phyloP scores from a whole-genome alignment of 2,329 filamentous ascomycete genomes.

The Arthroderma sp. region DNA sequence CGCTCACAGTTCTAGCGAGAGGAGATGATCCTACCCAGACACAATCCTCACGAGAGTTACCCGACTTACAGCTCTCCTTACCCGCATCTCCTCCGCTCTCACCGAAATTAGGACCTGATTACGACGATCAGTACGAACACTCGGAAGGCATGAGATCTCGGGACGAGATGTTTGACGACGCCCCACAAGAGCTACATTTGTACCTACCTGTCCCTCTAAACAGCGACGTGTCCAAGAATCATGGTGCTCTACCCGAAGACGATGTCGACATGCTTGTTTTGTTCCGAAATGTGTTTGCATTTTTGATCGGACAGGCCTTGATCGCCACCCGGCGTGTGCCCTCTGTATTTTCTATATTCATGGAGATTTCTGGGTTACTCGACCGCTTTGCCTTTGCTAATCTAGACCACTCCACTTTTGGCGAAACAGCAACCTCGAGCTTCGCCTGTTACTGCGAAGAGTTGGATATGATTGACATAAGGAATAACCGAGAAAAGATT shows the following conservation, averaged over 20 bases:
- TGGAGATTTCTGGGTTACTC: conserved; percentile 46
- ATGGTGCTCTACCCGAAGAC: conserved; percentile 25
- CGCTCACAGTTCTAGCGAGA: conserved; percentile 42
- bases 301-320: conserved; percentile 48
- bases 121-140: conserved; percentile 29
- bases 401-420: conserved; percentile 49
- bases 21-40: conserved; percentile 37
- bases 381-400: conserved; percentile 48
- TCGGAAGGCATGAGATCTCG: conserved; percentile 34
- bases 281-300: conserved; percentile 52
- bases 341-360: conserved; percentile 47
- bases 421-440: conserved; percentile 42
- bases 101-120: conserved; percentile 19
- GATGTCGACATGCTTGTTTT: conserved; percentile 46
- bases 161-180: conserved; percentile 36
- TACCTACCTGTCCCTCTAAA: conserved; percentile 46
- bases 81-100: conserved; percentile 18
- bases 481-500: conserved; percentile 72
- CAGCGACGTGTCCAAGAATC: conserved; percentile 32
- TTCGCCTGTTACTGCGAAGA: conserved; percentile 57
- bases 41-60: conserved; percentile 16
- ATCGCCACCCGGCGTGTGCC: conserved; percentile 44
- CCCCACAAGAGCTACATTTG: conserved; percentile 38
- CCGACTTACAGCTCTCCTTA: conserved; percentile 19
- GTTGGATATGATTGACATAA: conserved; percentile 62